Evolutionary conservation across 2,329 filamentous ascomycete species (phyloP).

Genomic region (Hypoxylon sp.): DNA sequence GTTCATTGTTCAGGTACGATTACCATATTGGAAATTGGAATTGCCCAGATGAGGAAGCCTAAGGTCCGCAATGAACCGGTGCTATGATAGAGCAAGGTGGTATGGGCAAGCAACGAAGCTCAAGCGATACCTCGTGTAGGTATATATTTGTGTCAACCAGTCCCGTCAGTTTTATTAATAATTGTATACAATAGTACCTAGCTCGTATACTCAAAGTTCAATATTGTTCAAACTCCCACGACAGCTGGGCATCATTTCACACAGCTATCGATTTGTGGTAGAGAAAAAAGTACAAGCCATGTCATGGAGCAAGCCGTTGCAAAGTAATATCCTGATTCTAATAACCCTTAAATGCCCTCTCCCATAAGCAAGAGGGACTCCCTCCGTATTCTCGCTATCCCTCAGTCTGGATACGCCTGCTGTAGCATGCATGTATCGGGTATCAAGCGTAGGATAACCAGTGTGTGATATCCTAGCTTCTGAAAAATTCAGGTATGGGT

Average conservation of each 20-base stretch:
- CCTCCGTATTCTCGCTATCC: conserved; percentile 20
- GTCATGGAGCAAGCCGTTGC: conserved; percentile 10
- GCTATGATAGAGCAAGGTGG: neutral
- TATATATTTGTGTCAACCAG: neutral
- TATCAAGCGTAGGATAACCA: conserved; percentile 37
- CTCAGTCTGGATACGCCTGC: conserved; percentile 22
- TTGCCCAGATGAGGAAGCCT: conserved; percentile 7
- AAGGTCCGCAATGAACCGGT: conserved; percentile 2
- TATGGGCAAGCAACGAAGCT: neutral
- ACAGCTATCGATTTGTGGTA: conserved; percentile 1
- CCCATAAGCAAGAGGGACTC: conserved; percentile 3
- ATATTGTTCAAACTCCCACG: neutral
- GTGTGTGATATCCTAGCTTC: conserved; percentile 41
- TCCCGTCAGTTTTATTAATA: conserved; percentile 21
- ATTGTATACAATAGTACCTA: conserved; percentile 4
- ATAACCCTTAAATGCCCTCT: conserved; percentile 29
- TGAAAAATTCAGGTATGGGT: conserved; percentile 38
- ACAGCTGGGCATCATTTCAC: conserved; percentile 7
- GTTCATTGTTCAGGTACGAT: conserved; percentile 4
- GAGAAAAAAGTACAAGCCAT: conserved; percentile 8
- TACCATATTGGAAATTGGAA: conserved; percentile 1
- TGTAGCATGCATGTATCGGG: conserved; percentile 28
- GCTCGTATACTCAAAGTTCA: neutral
- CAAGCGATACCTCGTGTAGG: no score
- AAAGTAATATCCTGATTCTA: conserved; percentile 20